phyloP scores from a whole-genome alignment of 169 alveolate genomes.

The Eimeria necatrix region DNA sequence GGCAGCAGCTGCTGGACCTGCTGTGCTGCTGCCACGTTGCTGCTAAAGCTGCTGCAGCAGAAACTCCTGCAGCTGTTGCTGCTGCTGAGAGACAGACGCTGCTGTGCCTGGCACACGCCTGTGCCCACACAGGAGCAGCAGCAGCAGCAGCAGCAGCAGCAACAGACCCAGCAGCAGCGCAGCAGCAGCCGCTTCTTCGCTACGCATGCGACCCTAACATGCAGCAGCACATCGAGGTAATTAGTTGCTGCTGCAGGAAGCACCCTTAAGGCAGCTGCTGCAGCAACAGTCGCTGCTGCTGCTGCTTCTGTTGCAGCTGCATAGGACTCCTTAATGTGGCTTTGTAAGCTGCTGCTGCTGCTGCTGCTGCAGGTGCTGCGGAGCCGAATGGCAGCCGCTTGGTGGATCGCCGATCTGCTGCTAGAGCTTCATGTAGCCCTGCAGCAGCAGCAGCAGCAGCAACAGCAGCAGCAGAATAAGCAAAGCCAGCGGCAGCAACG shows the following conservation, averaged over 20 bases:
- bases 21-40: constrained; percentile 77
- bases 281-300: background rate
- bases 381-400: constrained; percentile 50
- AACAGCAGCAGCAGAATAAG: constrained; percentile 49
- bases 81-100: background rate
- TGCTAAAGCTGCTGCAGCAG: constrained; percentile 57
- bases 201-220: constrained; percentile 1
- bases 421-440: constrained; percentile 4
- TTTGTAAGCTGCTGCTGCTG: constrained; percentile 14
- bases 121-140: background rate
- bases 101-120: constrained; percentile 27
- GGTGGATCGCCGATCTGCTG: constrained; percentile 49
- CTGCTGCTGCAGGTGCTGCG: constrained; percentile 64
- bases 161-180: background rate
- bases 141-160: background rate
- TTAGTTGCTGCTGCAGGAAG: constrained; percentile 28
- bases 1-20: constrained; percentile 81
- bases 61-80: background rate
- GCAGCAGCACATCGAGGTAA: constrained; percentile 52
- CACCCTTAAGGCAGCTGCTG: background rate
- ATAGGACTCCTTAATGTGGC: background rate
- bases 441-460: constrained; percentile 58
- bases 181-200: constrained; percentile 19
- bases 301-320: background rate
- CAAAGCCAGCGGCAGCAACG: background rate